A percentile compares a stretch with the other conserved stretches of the same genome.
Evolutionary conservation across 306 rosid genomes (phyloP).

Genomic region (Sicyos baderoa): DNA sequence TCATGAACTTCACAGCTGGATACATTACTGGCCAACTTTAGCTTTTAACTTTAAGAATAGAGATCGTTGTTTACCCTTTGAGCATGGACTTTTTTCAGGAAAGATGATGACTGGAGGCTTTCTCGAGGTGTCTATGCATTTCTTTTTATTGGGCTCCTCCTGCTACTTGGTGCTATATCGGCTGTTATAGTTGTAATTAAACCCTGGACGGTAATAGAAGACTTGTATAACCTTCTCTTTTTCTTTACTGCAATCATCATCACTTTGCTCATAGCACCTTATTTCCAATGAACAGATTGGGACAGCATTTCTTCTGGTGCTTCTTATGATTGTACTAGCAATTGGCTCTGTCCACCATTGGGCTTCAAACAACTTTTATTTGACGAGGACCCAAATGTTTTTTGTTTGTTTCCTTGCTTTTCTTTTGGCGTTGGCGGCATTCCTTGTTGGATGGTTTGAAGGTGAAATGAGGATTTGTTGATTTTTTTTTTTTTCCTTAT

Average conservation of each 20-base stretch:
- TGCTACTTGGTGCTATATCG: constrained; percentile 86
- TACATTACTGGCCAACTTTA: background rate
- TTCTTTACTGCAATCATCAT: constrained; percentile 8
- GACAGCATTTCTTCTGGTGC: constrained; percentile 86
- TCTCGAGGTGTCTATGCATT: constrained; percentile 81
- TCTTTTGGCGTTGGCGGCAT: constrained; percentile 96
- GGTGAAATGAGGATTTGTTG: constrained; percentile 37
- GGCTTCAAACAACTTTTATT: constrained; percentile 98
- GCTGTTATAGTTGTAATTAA: constrained; percentile 74
- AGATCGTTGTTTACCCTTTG: background rate
- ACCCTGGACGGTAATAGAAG: constrained; percentile 86
- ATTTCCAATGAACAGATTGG: constrained; percentile 57
- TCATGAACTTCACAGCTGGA: background rate
- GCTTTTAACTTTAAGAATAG: background rate
- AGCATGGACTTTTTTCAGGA: constrained; percentile 49
- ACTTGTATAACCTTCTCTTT: background rate
- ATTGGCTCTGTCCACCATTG: constrained; percentile 91
- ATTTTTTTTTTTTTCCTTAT: constrained; percentile 10
- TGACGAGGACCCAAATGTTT: constrained; percentile 81
- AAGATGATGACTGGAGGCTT: constrained; percentile 96
- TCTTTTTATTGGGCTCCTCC: constrained; percentile 83
- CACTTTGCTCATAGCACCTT: constrained; percentile 20
- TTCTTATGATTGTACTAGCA: constrained; percentile 83
- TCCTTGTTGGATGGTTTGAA: constrained; percentile 92
- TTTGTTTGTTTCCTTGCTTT: constrained; percentile 91